A percentile compares a stretch with the other conserved stretches of the same genome.
phyloP scores from a whole-genome alignment of 768 basidiomycete genomes.

The Tephrocybe sp. region DNA sequence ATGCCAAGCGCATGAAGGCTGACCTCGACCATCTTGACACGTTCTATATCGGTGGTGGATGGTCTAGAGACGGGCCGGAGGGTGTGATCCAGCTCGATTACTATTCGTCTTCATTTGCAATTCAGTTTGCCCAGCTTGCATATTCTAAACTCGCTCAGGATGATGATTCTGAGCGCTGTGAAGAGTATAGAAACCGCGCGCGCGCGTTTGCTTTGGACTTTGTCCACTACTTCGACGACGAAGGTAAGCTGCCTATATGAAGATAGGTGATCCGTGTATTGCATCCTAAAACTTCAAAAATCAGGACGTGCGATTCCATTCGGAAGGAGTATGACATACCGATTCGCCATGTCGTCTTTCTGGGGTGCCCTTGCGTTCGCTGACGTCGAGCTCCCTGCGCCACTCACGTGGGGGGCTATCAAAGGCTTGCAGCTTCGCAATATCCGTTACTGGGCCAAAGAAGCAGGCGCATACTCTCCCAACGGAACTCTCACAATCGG shows the following conservation, averaged over 20 bases:
- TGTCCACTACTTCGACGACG: conserved; percentile 72
- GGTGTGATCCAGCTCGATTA: conserved; percentile 80
- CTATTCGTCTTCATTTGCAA: conserved; percentile 78
- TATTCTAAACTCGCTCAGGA: conserved; percentile 67
- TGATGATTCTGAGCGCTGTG: conserved; percentile 62
- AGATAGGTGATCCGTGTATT: neutral
- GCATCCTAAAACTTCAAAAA: neutral
- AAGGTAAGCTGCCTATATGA: conserved; percentile 42
- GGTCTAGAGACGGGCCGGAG: conserved; percentile 78
- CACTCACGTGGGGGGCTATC: conserved; percentile 72
- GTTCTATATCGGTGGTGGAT: conserved; percentile 75
- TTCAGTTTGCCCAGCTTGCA: conserved; percentile 71
- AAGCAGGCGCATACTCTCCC: conserved; percentile 58
- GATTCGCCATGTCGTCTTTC: conserved; percentile 82
- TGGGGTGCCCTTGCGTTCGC: conserved; percentile 77
- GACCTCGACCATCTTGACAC: conserved; percentile 78
- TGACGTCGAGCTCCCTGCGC: conserved; percentile 65
- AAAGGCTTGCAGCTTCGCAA: conserved; percentile 76
- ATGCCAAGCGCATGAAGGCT: conserved; percentile 63
- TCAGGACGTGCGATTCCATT: conserved; percentile 74
- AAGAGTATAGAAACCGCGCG: conserved; percentile 65
- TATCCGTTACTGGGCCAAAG: conserved; percentile 68
- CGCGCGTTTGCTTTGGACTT: conserved; percentile 67
- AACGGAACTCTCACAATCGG: conserved; percentile 76
- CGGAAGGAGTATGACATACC: conserved; percentile 73